Evolutionary conservation across 202 grass and related monocot genomes (phyloP), one percentile per base, ranked within the genome.

Genomic region (Elaeis oleifera): DNA sequence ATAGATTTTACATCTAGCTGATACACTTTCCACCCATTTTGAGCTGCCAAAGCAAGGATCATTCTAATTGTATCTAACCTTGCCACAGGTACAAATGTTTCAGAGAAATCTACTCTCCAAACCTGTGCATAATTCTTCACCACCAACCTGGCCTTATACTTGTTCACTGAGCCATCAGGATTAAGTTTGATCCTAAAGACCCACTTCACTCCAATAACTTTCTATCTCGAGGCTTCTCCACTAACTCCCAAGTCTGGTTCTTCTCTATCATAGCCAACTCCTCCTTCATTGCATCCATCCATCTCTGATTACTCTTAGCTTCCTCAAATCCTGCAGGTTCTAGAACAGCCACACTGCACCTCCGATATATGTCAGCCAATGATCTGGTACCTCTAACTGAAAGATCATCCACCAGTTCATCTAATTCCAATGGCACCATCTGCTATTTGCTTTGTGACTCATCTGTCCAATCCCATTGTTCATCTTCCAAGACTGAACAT

Each of bases 1-100:
- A 53, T 44, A 17, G 60, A 79, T 23, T 79, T 79, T 16, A 72
- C 68, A 66, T 79, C 68, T 16, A 77, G 32, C 0, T 77, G 74
- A 56, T 63, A 49, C 4, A 56, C 18, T 48, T 36, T 19, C 3
- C n/a, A 72, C 15, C 15, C 24, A 0, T 59, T 31, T 26, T 60
- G 53, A 2, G 23, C n/a, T 9, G 6, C 19, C 18, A 72, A 49
- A 65, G 53, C 57, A 8, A 69, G 49, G 3, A 63, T 0, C 0
- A 18, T 54, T 4, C 14, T 4, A 2, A 77, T 63, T 24, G 26
- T 69, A 6, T 56, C 60, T 1, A 71, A 1, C 3, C 53, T 64
- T n/a, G 58, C 54, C n/a, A 73, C 9, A 11, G 2, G 48, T 9
- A 9, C 53, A 69, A 68, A 74, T n/a, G 56, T 54, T 22, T 75